A percentile compares a stretch with the other conserved stretches of the same genome.
phyloP scores from a whole-genome alignment of 2,329 filamentous ascomycete species.

The Sporothrix humicola region DNA sequence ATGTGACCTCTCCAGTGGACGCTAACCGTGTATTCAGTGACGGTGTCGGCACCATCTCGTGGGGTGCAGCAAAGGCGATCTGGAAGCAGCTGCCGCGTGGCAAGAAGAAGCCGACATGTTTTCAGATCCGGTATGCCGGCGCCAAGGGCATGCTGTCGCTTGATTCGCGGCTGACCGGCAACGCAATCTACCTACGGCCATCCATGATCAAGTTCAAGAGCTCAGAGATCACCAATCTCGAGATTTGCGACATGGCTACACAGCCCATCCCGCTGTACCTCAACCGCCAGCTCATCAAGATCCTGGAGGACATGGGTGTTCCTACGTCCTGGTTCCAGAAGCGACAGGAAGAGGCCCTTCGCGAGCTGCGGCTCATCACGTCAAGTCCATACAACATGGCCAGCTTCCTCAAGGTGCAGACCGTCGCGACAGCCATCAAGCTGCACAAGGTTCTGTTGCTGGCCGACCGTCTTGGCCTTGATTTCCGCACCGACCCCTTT shows the following conservation, averaged over 20 bases:
- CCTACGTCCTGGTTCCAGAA: conserved; percentile 63
- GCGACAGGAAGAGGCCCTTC: conserved; percentile 68
- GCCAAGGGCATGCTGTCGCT: conserved; percentile 80
- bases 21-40: conserved; percentile 73
- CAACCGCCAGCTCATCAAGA: conserved; percentile 84
- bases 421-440: conserved; percentile 64
- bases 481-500: conserved; percentile 72
- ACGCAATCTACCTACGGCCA: conserved; percentile 64
- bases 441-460: conserved; percentile 67
- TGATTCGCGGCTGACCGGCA: conserved; percentile 64
- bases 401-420: conserved; percentile 66
- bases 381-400: conserved; percentile 65
- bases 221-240: conserved; percentile 60
- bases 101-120: conserved; percentile 62
- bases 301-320: conserved; percentile 78
- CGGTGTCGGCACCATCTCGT: conserved; percentile 77
- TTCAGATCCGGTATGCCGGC: conserved; percentile 76
- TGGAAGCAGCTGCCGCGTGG: conserved; percentile 59
- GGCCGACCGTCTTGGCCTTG: conserved; percentile 62
- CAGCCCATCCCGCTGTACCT: conserved; percentile 72
- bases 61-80: conserved; percentile 62
- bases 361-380: conserved; percentile 64
- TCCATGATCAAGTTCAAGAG: conserved; percentile 83
- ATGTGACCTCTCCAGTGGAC: conserved; percentile 56
- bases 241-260: conserved; percentile 73